Evolutionary conservation across 2,329 filamentous ascomycete species (phyloP).

Genomic region (Coleophoma cylindrospora): DNA sequence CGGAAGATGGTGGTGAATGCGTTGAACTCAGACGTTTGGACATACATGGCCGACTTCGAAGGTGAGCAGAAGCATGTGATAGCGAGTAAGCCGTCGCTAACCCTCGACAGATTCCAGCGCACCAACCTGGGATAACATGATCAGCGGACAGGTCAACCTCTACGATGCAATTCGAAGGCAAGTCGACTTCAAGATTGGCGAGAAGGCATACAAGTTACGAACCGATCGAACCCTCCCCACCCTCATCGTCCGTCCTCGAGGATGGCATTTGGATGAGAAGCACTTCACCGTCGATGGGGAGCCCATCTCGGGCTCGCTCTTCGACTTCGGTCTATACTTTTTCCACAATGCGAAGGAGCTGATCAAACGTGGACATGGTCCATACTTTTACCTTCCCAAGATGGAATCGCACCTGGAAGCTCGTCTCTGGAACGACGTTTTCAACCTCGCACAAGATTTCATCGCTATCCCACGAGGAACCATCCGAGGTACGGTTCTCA

Average conservation of each 20-base stretch:
- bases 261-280: constrained; percentile 98
- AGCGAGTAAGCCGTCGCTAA: too few relatives aligned
- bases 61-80: constrained; percentile 45
- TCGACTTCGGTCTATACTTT: constrained; percentile 98
- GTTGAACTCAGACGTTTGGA: constrained; percentile 92
- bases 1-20: constrained; percentile 99
- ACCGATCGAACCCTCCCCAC: constrained; percentile 84
- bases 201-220: constrained; percentile 96
- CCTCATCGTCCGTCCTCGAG: constrained; percentile 87
- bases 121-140: constrained; percentile 99
- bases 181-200: constrained; percentile 92
- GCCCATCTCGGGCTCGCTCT: constrained; percentile 85
- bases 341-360: constrained; percentile 95
- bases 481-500: constrained; percentile 90
- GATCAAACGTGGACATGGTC: constrained; percentile 76
- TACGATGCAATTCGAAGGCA: constrained; percentile 93
- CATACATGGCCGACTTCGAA: constrained; percentile 99
- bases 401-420: constrained; percentile 98
- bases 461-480: constrained; percentile 85
- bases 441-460: constrained; percentile 93
- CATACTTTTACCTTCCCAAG: constrained; percentile 98
- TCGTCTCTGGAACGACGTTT: constrained; percentile 95
- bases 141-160: constrained; percentile 95
- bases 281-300: constrained; percentile 94
- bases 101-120: constrained; percentile 72